phyloP scores from a whole-genome alignment of 163 green algal genomes.

The Botryococcus braunii region DNA sequence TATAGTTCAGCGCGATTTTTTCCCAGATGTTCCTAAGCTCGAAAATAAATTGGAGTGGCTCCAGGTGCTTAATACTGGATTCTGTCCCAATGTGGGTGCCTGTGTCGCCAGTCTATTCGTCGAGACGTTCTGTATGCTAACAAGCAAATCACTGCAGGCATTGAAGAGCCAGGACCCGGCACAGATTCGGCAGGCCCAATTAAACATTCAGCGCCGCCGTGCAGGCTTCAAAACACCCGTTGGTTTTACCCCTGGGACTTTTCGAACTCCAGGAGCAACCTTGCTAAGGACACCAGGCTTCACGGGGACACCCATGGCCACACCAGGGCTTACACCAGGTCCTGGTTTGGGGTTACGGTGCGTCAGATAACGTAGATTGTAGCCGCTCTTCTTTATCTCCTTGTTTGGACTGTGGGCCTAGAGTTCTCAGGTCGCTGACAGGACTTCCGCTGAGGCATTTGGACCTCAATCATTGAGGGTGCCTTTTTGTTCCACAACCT shows the following conservation, averaged over 20 bases:
- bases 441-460: too few species aligned
- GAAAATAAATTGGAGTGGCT: slow-evolving; percentile 78
- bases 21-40: slow-evolving; percentile 81
- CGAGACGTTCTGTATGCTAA: not conserved
- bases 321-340: not conserved
- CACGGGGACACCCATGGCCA: not conserved
- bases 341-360: not conserved
- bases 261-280: slow-evolving; percentile 15
- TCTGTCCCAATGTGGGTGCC: too few species aligned
- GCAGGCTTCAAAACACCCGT: slow-evolving; percentile 42
- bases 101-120: not conserved
- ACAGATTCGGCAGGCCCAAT: slow-evolving; percentile 51
- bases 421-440: too few species aligned
- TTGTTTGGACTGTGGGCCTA: too few species aligned
- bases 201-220: slow-evolving; percentile 56
- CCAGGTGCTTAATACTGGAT: too few species aligned
- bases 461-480: not conserved
- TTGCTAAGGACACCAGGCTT: not conserved
- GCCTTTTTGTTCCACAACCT: too few species aligned
- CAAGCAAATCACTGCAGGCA: slow-evolving; percentile 27
- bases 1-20: slow-evolving; percentile 95
- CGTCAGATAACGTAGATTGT: not conserved
- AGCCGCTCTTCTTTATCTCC: too few species aligned
- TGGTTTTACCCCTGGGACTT: slow-evolving; percentile 15
- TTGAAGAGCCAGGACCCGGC: slow-evolving; percentile 41